A percentile compares a stretch with the other conserved stretches of the same genome.
phyloP scores from a whole-genome alignment of 1,284 basidiomycete genomes.

The Cutaneotrichosporon mucoides region DNA sequence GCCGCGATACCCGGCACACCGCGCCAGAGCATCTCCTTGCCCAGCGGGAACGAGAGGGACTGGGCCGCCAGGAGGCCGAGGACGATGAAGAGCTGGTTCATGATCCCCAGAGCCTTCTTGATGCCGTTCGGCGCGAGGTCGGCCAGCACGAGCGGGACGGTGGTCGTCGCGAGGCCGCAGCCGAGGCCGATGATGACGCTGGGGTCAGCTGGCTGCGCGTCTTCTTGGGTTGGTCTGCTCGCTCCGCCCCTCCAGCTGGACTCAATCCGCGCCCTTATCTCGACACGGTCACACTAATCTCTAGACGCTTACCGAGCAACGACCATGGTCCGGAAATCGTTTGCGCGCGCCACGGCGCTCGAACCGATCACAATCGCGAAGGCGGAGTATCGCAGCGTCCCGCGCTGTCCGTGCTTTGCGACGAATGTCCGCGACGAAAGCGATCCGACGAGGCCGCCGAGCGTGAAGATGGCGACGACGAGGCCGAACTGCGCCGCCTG shows the following conservation, averaged over 20 bases:
- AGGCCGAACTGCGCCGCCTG: slow-evolving; percentile 44
- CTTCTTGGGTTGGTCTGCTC: too few species aligned
- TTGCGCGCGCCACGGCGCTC: slow-evolving; percentile 21
- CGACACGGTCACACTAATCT: neutral
- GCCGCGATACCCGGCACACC: slow-evolving; percentile 41
- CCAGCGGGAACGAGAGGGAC: slow-evolving; percentile 44
- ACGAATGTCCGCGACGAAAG: slow-evolving; percentile 25
- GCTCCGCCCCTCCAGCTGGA: too few species aligned
- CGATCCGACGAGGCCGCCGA: slow-evolving; percentile 49
- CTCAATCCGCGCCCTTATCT: too few species aligned
- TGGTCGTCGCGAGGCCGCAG: slow-evolving; percentile 49
- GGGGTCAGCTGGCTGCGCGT: neutral
- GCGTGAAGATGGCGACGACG: slow-evolving; percentile 50
- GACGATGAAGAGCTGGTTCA: slow-evolving; percentile 50
- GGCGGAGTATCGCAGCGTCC: slow-evolving; percentile 28
- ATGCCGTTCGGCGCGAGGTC: slow-evolving; percentile 48
- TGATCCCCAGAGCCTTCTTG: slow-evolving; percentile 48
- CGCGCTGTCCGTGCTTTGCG: slow-evolving; percentile 22
- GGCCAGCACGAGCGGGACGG: slow-evolving; percentile 49
- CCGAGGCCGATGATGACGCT: slow-evolving; percentile 49
- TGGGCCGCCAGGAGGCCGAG: slow-evolving; percentile 48
- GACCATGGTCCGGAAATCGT: slow-evolving; percentile 23
- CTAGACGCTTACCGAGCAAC: slow-evolving; percentile 27
- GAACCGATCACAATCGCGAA: slow-evolving; percentile 26
- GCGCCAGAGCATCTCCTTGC: slow-evolving; percentile 38